phyloP scores from a whole-genome alignment of 768 basidiomycete species.

The Phlebiopsis gigantea region DNA sequence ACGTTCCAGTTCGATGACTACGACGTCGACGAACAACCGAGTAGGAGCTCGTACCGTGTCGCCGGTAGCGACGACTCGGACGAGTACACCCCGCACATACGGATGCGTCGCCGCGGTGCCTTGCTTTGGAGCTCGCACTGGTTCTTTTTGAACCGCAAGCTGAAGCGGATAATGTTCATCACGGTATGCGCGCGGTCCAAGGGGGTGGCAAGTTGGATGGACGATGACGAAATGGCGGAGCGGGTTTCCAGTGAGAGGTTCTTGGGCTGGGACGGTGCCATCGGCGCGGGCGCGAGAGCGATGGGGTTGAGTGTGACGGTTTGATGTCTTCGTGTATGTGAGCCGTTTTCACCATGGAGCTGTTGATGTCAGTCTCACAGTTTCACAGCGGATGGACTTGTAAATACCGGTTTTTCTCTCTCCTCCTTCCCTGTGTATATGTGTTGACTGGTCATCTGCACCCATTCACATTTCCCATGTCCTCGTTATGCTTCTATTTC shows the following conservation, averaged over 20 bases:
- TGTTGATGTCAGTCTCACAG: not conserved
- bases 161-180: conserved; percentile 88
- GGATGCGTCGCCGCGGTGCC: conserved; percentile 62
- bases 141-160: conserved; percentile 93
- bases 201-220: conserved; percentile 43
- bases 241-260: conserved; percentile 51
- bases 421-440: not conserved
- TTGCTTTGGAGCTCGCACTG: conserved; percentile 95
- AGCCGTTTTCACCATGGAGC: not conserved
- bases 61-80: conserved; percentile 18
- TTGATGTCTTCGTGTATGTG: conserved; percentile 1
- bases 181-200: conserved; percentile 85
- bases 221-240: conserved; percentile 28
- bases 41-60: conserved; percentile 21
- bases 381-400: not conserved
- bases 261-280: conserved; percentile 72
- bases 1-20: conserved; percentile 80
- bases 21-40: conserved; percentile 53
- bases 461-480: not conserved
- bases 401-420: not conserved
- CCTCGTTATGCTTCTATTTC: not conserved
- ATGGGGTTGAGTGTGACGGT: conserved; percentile 49
- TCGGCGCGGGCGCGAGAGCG: conserved; percentile 78
- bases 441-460: not conserved
- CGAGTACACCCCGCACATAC: conserved; percentile 31